A percentile compares a stretch with the other conserved stretches of the same genome.
Evolutionary conservation across 2,329 filamentous ascomycete genomes (phyloP).

Genomic region (Penicillium paneum): DNA sequence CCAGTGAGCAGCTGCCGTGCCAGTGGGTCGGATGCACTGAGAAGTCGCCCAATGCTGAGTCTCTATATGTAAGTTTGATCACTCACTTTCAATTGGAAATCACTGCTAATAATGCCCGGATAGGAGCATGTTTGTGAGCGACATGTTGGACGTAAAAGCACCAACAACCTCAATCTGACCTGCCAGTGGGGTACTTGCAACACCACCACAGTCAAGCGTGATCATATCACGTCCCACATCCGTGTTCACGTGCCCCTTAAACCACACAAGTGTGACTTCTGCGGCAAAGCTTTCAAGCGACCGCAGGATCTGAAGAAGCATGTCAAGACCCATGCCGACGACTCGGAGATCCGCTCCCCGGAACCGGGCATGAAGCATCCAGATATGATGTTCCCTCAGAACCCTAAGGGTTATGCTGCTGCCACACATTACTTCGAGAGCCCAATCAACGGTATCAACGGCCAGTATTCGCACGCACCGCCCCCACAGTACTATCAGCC

Average conservation of each 20-base stretch:
- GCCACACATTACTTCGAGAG: conserved; percentile 56
- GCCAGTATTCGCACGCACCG: conserved; percentile 42
- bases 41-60: conserved; percentile 56
- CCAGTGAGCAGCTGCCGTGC: conserved; percentile 47
- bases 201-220: conserved; percentile 95
- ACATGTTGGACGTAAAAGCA: conserved; percentile 97
- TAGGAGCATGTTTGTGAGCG: conserved; percentile 98
- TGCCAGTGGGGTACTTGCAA: conserved; percentile 97
- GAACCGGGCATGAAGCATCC: conserved; percentile 53
- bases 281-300: conserved; percentile 97
- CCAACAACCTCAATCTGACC: conserved; percentile 95
- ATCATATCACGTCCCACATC: conserved; percentile 98
- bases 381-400: conserved; percentile 41
- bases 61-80: conserved; percentile 56
- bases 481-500: conserved; percentile 54
- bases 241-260: conserved; percentile 98
- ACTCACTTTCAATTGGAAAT: neutral
- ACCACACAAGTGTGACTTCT: conserved; percentile 98
- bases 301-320: conserved; percentile 99
- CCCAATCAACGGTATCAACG: conserved; percentile 49
- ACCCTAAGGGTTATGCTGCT: conserved; percentile 39
- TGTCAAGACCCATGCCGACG: conserved; percentile 97
- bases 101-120: neutral
- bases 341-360: conserved; percentile 72
- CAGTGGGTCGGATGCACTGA: conserved; percentile 64